Percentiles rank a stretch among this genome's conserved stretches.
Conservation (phyloP, 257 asterid genomes). For the Primulina huaijiensis region DNA sequence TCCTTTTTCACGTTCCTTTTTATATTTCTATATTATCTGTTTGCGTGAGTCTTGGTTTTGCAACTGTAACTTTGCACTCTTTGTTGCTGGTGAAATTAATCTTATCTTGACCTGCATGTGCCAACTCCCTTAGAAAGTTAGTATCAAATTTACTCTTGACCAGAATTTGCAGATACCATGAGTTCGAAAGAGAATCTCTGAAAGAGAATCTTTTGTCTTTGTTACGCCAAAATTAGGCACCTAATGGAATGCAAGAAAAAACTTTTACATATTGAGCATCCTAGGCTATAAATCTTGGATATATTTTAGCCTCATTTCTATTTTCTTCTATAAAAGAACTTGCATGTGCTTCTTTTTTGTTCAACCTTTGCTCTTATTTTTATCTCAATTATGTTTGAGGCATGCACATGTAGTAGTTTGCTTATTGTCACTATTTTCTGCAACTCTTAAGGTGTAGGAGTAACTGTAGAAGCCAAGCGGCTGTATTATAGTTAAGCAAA, state of each 20-base stretch:
- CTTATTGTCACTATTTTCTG: neutral
- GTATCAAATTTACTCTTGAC: slow-evolving; percentile 12
- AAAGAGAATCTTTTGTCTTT: slow-evolving; percentile 9
- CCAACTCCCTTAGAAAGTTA: neutral
- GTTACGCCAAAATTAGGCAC: neutral
- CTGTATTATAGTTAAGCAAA: neutral
- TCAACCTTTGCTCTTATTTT: neutral
- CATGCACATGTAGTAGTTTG: neutral
- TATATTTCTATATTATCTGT: too few species aligned
- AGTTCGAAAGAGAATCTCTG: slow-evolving; percentile 6
- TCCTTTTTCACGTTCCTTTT: slow-evolving; percentile 21
- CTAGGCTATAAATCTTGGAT: neutral
- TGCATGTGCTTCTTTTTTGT: neutral
- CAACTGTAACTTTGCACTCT: slow-evolving; percentile 23
- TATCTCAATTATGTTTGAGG: neutral
- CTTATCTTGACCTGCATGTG: neutral
- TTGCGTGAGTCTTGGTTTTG: neutral
- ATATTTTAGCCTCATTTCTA: neutral
- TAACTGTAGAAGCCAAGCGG: neutral
- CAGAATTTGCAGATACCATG: slow-evolving; percentile 16
- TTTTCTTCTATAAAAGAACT: neutral
- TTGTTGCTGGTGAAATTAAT: slow-evolving; percentile 18
- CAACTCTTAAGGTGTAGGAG: neutral
- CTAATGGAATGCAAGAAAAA: neutral
- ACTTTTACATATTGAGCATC: neutral